These are phyloP conservation scores for Neurospora sp. DNA, from an alignment of 495 filamentous ascomycete genomes.

Conservation along the genomic window DNA sequence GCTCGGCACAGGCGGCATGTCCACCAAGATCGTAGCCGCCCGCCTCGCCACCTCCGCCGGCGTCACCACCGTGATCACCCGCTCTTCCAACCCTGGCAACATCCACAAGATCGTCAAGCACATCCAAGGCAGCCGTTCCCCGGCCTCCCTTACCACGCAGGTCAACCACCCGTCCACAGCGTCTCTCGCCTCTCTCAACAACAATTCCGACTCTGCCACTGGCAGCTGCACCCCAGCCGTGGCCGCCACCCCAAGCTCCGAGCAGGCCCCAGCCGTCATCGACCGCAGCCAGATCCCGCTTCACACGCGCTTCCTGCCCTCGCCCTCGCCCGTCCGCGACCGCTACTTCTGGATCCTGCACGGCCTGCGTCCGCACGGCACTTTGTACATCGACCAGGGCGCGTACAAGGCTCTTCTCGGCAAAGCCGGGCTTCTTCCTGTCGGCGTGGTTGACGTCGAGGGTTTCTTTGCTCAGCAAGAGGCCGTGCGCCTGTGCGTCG, in stretches of 20 bases:
- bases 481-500: conserved; percentile 74
- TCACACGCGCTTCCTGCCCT: conserved; percentile 88
- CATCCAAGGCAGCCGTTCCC: conserved; percentile 49
- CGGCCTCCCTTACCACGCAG: conserved; percentile 15
- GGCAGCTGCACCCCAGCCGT: conserved; percentile 3
- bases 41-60: conserved; percentile 88
- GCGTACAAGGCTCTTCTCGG: conserved; percentile 66
- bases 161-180: conserved; percentile 7
- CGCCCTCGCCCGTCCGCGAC: conserved; percentile 77
- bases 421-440: conserved; percentile 85
- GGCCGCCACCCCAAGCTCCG: conserved; percentile 16
- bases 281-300: conserved; percentile 42
- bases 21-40: conserved; percentile 93
- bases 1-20: conserved; percentile 95
- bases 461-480: conserved; percentile 87
- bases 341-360: conserved; percentile 96
- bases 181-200: background rate
- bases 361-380: conserved; percentile 85
- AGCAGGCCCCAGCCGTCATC: conserved; percentile 20
- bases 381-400: conserved; percentile 81
- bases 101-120: conserved; percentile 79
- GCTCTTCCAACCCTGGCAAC: conserved; percentile 86
- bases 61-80: conserved; percentile 90
- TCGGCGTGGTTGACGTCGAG: conserved; percentile 80
- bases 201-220: background rate